Base-by-base conservation (phyloP, 2,329 filamentous ascomycete genomes). In the Penicillium psychrosexuale region DNA sequence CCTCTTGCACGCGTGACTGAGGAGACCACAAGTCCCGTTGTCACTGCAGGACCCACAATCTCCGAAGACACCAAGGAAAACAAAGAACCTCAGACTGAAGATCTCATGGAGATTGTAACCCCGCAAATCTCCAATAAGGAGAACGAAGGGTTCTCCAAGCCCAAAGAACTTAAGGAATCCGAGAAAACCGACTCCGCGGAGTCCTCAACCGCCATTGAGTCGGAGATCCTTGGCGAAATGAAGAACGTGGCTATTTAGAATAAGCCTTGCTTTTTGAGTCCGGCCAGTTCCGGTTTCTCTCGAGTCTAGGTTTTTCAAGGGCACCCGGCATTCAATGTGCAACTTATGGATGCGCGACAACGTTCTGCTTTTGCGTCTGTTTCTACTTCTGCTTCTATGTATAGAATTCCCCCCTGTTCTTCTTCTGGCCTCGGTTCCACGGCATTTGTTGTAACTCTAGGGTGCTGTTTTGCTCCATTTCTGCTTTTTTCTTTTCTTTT, bases 1-100 rank as follows among this genome's bases (percentile, higher is more conserved):
- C 76, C 76, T 57, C 71, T 78, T 48, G 75, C 76, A 44, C 75
- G 76, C 42, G 76, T 78, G 36, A 76, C 77, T 9, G 76, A 78
- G 60, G 76, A 78, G 55, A 69, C 69, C 9, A 68, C 72, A 7
- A 75, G 70, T 36, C 69, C 72, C 27, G 64, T 73, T 30, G 66
- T 64, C 47, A 63, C 69, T 37, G 59, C 68, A n/a, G 71, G 66
- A n/a, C 68, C 66, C 19, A 67, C 71, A 24, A 64, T 72, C 12
- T 66, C 70, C 2, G 68, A 69, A 33, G 69, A 73, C 33, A 48
- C 57, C 17, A 67, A 70, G 39, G 68, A 69, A 48, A 61, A 63
- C 28, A 70, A 68, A 57, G 65, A 69, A 43, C 58, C 66, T 39
- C 67, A 69, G 28, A 61, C 55, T 7, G 71, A 75, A 59, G 74